These are phyloP conservation scores for Piedraia hortae DNA, from an alignment of 2,329 filamentous ascomycete species.

Conservation along the genomic window DNA sequence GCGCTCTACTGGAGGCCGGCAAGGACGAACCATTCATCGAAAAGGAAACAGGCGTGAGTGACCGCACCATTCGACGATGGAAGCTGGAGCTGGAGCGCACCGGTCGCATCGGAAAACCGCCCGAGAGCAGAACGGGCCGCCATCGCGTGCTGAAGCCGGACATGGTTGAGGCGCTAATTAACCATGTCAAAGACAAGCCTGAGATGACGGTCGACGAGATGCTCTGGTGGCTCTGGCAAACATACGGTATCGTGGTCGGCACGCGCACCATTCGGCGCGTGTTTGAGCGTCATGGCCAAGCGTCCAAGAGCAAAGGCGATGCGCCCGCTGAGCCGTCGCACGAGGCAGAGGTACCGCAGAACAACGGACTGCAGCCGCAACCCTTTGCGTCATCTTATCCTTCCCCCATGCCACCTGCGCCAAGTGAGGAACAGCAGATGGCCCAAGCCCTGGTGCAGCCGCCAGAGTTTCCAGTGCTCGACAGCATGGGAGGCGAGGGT, in stretches of 20 bases:
- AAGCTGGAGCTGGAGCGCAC: slow-evolving; percentile 14
- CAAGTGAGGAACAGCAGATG: slow-evolving; percentile 9
- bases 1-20: slow-evolving; percentile 10
- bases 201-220: slow-evolving; percentile 14
- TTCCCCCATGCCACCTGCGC: slow-evolving; percentile 9
- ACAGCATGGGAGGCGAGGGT: slow-evolving; percentile 3
- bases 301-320: slow-evolving; percentile 5
- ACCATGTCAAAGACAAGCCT: slow-evolving; percentile 12
- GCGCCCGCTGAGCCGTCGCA: slow-evolving; percentile 5
- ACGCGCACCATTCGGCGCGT: slow-evolving; percentile 14
- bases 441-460: slow-evolving; percentile 8
- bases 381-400: slow-evolving; percentile 13
- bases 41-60: slow-evolving; percentile 13
- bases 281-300: slow-evolving; percentile 13
- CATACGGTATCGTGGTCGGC: slow-evolving; percentile 13
- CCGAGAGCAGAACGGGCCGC: slow-evolving; percentile 12
- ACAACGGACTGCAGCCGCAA: slow-evolving; percentile 1
- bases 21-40: slow-evolving; percentile 13
- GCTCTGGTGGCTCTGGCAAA: slow-evolving; percentile 15
- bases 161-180: slow-evolving; percentile 11
- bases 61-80: slow-evolving; percentile 12
- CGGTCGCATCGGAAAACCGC: slow-evolving; percentile 14
- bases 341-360: slow-evolving; percentile 3
- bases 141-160: slow-evolving; percentile 13
- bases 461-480: slow-evolving; percentile 4